A percentile compares a stretch with the other conserved stretches of the same genome.
phyloP scores from a whole-genome alignment of 2,329 filamentous ascomycete genomes.

The Penicillium expansum region DNA sequence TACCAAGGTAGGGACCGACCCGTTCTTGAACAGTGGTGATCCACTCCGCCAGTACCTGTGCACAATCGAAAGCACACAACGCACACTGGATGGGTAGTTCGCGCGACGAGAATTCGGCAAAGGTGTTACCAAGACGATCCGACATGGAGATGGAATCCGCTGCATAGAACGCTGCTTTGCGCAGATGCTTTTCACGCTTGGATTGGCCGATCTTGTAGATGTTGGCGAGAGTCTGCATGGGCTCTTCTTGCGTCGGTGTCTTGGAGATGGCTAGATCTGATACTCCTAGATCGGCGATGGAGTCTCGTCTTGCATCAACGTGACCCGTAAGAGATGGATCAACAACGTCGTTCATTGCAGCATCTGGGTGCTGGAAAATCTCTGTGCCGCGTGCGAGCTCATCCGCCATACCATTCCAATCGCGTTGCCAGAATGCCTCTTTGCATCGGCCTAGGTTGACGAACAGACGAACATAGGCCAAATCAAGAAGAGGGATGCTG shows the following conservation, averaged over 20 bases:
- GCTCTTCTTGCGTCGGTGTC: constrained; percentile 37
- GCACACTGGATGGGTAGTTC: constrained; percentile 88
- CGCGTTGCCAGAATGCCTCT: constrained; percentile 88
- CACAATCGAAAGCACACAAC: constrained; percentile 90
- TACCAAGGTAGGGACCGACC: constrained; percentile 82
- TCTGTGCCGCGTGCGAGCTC: constrained; percentile 78
- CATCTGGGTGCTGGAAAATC: constrained; percentile 68
- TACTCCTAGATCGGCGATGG: constrained; percentile 37
- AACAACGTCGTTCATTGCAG: constrained; percentile 29
- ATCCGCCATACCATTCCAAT: constrained; percentile 88
- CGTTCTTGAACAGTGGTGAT: constrained; percentile 88
- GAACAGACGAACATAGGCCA: constrained; percentile 89
- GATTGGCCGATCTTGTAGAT: constrained; percentile 47
- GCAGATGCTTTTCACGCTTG: constrained; percentile 79
- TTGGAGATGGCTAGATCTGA: constrained; percentile 37
- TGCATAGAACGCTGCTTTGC: constrained; percentile 93
- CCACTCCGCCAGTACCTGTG: constrained; percentile 93
- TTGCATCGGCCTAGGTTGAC: constrained; percentile 91
- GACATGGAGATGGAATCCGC: constrained; percentile 88
- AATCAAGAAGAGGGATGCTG: constrained; percentile 82
- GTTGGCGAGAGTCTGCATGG: constrained; percentile 28
- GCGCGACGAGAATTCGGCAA: constrained; percentile 76
- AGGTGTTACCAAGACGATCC: constrained; percentile 79
- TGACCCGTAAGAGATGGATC: constrained; percentile 29
- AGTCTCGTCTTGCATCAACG: constrained; percentile 31